phyloP scores from a whole-genome alignment of 768 basidiomycete genomes.

The Chiua virens region DNA sequence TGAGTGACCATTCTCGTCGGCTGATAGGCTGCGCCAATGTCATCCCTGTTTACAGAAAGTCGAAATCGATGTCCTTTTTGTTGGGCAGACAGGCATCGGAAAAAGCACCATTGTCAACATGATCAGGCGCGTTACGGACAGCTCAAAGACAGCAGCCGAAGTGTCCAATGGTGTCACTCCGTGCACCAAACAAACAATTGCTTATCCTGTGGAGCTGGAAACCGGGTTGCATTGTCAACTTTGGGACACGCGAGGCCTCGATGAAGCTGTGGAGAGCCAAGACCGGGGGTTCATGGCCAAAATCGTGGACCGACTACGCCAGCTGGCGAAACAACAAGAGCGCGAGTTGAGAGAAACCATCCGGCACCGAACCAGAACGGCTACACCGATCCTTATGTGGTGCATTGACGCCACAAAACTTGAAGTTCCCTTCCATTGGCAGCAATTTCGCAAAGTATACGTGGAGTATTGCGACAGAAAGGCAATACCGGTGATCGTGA shows the following conservation, averaged over 20 bases:
- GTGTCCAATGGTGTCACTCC: constrained; percentile 20
- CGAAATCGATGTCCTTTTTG: constrained; percentile 20
- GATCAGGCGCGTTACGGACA: constrained; percentile 16
- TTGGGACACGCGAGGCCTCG: constrained; percentile 27
- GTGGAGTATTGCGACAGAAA: constrained; percentile 21
- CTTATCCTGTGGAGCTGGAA: constrained; percentile 6
- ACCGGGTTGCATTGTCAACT: constrained; percentile 11
- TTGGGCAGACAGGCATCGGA: constrained; percentile 26
- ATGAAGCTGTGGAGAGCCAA: constrained; percentile 15
- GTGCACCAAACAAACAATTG: constrained; percentile 13
- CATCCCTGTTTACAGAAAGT: constrained; percentile 3
- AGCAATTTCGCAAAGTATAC: constrained; percentile 23
- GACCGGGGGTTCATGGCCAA: constrained; percentile 7
- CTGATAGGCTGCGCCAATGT: constrained; percentile 3
- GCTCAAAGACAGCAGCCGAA: not conserved
- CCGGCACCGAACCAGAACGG: not conserved
- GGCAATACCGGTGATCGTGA: constrained; percentile 19
- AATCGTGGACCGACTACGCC: constrained; percentile 11
- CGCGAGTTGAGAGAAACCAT: constrained; percentile 20
- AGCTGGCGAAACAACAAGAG: constrained; percentile 9
- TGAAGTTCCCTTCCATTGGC: constrained; percentile 13
- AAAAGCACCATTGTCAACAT: constrained; percentile 28
- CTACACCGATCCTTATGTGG: constrained; percentile 23
- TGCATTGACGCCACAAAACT: constrained; percentile 25
- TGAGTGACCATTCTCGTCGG: constrained; percentile 2